Conservation (phyloP, 2,329 filamentous ascomycete genomes). For the Claviceps lovelessii region DNA sequence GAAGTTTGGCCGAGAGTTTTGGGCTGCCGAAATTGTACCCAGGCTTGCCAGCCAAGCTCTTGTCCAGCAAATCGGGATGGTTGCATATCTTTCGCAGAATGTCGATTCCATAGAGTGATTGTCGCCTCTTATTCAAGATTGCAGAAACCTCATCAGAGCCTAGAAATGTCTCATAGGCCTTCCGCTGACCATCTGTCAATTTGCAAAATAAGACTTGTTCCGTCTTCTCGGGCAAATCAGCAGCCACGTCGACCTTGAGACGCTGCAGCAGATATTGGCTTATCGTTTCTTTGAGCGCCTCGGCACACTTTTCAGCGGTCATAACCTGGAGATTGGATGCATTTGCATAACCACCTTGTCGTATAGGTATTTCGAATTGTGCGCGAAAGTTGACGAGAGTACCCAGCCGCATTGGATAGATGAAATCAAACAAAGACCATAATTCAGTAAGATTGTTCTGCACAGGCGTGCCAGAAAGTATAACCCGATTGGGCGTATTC, state of each 20-base stretch:
- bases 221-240: constrained; percentile 87
- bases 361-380: constrained; percentile 89
- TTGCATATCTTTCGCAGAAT: constrained; percentile 94
- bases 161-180: constrained; percentile 70
- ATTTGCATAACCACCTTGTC: constrained; percentile 85
- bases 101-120: constrained; percentile 81
- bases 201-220: constrained; percentile 96
- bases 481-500: constrained; percentile 76
- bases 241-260: constrained; percentile 84
- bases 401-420: constrained; percentile 89
- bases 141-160: constrained; percentile 72
- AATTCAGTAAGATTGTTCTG: constrained; percentile 92
- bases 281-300: constrained; percentile 85
- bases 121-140: constrained; percentile 59
- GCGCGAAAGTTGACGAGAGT: constrained; percentile 81
- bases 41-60: constrained; percentile 35
- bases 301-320: constrained; percentile 85
- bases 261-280: constrained; percentile 85
- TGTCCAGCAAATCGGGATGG: constrained; percentile 77
- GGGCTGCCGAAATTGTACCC: constrained; percentile 66
- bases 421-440: constrained; percentile 96
- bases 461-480: constrained; percentile 91
- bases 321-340: constrained; percentile 88
- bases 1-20: constrained; percentile 84
- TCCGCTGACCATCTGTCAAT: constrained; percentile 60